These are phyloP conservation scores for Fusarium nygamai DNA, from an alignment of 2,329 filamentous ascomycete genomes.

Conservation along the genomic window DNA sequence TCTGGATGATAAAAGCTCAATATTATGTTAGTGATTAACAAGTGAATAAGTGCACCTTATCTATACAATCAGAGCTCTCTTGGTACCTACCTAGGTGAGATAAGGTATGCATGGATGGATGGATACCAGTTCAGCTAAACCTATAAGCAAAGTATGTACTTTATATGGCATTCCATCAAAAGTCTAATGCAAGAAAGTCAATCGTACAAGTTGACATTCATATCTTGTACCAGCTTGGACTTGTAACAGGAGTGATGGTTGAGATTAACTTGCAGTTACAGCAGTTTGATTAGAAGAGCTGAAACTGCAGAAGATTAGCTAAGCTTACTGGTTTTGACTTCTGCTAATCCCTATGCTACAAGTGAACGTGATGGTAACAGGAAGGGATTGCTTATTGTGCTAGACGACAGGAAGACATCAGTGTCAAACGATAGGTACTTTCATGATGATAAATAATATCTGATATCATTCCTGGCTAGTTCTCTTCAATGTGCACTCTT, in stretches of 20 bases:
- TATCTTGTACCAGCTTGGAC: not conserved
- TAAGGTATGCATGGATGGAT: not conserved
- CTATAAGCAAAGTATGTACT: not conserved
- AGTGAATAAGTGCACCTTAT: not conserved
- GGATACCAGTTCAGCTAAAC: not conserved
- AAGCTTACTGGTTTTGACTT: not conserved
- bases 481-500: not conserved
- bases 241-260: too few species aligned
- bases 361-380: not conserved
- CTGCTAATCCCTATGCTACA: not conserved
- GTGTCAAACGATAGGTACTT: not conserved
- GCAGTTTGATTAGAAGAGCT: not conserved
- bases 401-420: not conserved
- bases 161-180: not conserved
- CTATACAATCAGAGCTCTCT: not conserved
- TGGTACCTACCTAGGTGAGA: not conserved
- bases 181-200: not conserved
- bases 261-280: too few species aligned
- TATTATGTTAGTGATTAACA: not conserved
- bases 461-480: accelerated
- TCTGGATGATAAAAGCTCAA: too few species aligned
- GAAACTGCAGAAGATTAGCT: not conserved
- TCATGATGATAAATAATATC: not conserved
- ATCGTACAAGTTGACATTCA: too few species aligned
- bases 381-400: not conserved